A percentile compares a stretch with the other conserved stretches of the same genome.
Conservation (phyloP, 73 alveolate genomes). For the Durusdinium trenchii region DNA sequence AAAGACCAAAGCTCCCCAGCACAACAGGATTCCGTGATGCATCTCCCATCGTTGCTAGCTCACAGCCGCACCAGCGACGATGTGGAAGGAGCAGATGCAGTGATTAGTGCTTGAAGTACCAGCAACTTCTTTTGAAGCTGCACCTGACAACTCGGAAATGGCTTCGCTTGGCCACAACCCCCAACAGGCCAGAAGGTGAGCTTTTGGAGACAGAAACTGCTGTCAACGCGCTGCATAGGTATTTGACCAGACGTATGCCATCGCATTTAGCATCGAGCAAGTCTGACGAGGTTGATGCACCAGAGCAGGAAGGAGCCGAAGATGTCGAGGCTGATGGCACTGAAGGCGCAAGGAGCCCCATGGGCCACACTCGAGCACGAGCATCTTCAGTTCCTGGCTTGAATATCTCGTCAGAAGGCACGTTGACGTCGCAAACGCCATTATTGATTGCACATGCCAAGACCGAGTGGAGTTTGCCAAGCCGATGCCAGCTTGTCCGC, state of each 20-base stretch:
- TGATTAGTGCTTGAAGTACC: conserved; percentile 31
- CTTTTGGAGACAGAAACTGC: neutral
- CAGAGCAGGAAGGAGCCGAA: neutral
- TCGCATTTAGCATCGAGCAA: neutral
- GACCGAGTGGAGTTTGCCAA: neutral
- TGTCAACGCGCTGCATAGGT: neutral
- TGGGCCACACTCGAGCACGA: too few relatives aligned
- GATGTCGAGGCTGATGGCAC: neutral
- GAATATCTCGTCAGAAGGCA: neutral
- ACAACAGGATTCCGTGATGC: neutral
- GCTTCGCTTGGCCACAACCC: conserved; percentile 20
- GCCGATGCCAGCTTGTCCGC: neutral
- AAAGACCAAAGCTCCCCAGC: too few relatives aligned
- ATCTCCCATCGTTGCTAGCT: conserved; percentile 47
- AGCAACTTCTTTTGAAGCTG: conserved; percentile 32
- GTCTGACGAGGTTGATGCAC: neutral
- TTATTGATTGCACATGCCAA: neutral
- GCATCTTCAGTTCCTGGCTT: too few relatives aligned
- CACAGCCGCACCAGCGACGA: neutral
- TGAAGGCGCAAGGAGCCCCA: neutral
- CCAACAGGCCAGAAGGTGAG: conserved; percentile 10
- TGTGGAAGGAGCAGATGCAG: neutral
- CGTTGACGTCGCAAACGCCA: neutral
- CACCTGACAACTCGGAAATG: conserved; percentile 21
- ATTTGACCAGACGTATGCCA: neutral